Base-by-base conservation (phyloP, 306 rosid genomes). In the Biancaea sappan region DNA sequence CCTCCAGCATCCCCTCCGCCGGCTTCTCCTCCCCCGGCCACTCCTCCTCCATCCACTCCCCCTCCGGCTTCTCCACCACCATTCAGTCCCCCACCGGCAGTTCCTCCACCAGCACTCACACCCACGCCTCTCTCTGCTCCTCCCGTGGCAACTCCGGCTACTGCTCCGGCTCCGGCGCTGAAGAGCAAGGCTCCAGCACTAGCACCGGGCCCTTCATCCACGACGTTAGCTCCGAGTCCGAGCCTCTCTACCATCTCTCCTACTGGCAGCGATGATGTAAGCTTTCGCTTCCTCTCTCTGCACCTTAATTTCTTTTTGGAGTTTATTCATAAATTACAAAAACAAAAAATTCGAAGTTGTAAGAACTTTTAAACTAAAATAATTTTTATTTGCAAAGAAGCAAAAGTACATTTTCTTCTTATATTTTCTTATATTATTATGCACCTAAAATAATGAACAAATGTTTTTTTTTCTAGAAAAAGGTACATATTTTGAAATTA, bases 61-160 rank as follows among this genome's bases (percentile, higher is more conserved):
- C 92, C 89, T 0, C 89, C 89, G 0, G 82, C 82, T 0, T 52
- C 63, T 4, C 82, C 86, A 6, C 82, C 93, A 4, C 81, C 93
- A 6, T 80, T 88, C 4, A 85, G 84, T 4, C 77, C 78, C 14
- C 82, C 93, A 5, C 81, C 90, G 4, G 90, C 90, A 0, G 84
- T 76, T 38, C 78, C 80, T 16, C 60, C 80, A 0, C 80, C 71
- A 0, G 87, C 90, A 11, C 84, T 86, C 3, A 75, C 93, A 2
- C 88, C 93, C 34, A 26, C 57, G 0, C 71, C 71, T 13, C 71
- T 66, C 28, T 0, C 71, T 15, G 34, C 71, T 44, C 71, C 71
- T 44, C 71, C 71, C 1, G 71, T 25, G 28, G 22, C 52, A 0
- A 37, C 70, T 21, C 70, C 87, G 0, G 84, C 87, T 2, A 76